Base-by-base conservation (phyloP, 768 basidiomycete genomes). In the Lactarius pseudohatsudake region DNA sequence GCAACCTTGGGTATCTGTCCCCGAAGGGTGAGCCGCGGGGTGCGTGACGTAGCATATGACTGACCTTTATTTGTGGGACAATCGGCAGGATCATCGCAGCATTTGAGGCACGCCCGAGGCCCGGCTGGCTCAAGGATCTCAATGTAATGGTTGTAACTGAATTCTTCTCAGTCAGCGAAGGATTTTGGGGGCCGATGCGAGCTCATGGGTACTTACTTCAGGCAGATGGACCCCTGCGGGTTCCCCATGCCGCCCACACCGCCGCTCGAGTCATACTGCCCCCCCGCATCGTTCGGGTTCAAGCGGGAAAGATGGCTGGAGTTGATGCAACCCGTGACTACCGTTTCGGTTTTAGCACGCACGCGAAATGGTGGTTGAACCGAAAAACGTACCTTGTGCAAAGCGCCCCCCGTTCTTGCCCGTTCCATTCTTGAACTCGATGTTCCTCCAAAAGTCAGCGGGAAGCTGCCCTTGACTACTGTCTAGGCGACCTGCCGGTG, bases 241-340 rank as follows among this genome's bases (percentile, higher is more conserved):
- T 85, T 85, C 1, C 85, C 85, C 9, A 62, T 70, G n/a, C 84
- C 83, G 30, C 76, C 78, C 2, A 66, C 74, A 4, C 85, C 85
- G 32, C 85, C 85, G 65, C 81, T 84, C 30, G 84, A 85, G 72
- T 85, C 84, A 70, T 86, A 86, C 70, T 86, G 84, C 2, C 85
- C 85, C 11, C 85, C 85, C 1, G 71, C 73, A 69, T 86, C 85
- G 57, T 74, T 72, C 1, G 79, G 73, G 69, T 84, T 83, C 30
- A 86, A 72, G 3, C 83, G 76, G 68, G 73, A 76, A 34, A 85
- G 74, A n/a, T 74, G 72, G 43, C 69, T 73, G 0, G 84, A 80
- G 20, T 77, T 74, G 59, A 86, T 85, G 67, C 85, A 86, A 7
- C 85, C 85, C 0, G 85, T 86, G 57, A 86, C 85, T 85, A 59